Base-by-base conservation (phyloP, 2,329 filamentous ascomycete genomes). In the Alternaria triticimaculans region DNA sequence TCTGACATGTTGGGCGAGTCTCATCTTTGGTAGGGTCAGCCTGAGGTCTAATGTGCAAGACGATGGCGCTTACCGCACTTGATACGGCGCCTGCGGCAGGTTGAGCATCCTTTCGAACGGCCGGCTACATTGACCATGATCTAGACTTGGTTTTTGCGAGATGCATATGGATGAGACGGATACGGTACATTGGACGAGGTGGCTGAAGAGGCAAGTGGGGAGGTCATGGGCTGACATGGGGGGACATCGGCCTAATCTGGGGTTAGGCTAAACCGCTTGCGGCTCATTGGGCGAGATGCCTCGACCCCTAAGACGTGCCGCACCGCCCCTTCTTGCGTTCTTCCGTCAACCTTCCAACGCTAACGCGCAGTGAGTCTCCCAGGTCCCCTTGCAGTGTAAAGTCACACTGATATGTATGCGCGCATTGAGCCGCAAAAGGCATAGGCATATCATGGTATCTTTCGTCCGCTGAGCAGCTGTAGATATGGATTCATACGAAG, bases 51-150 rank as follows among this genome's bases (percentile, higher is more conserved):
- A 44, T 23, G 10, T 7, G 28, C 12, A 21, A 12, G 6, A 26
- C n/a, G 45, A 58, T 20, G 44, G 54, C 57, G 60, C 74, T 67
- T 67, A 77, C 75, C 76, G 53, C 76, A 78, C 68, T 77, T 77
- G 20, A 78, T 58, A 21, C 69, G 74, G 49, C 74, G 63, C 58
- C 63, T 60, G 25, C 75, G 76, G 59, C 76, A 78, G n/a, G 64
- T 71, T 20, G 71, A 72, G 55, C 76, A 78, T 46, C 74, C 76
- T 65, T 72, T 76, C 3, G 76, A 78, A 46, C 74, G 67, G 28
- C 76, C 76, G 5, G 72, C 73, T 25, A 76, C 62, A 63, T 77
- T 77, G 25, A 76, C 76, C 76, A 78, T 78, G 20, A 21, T 30
- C 7, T 26, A 15, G 11, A 49, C 20, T 18, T 46, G n/a, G 20